A percentile compares a stretch with the other conserved stretches of the same genome.
These are phyloP conservation scores for Colletotrichum filicis DNA, from an alignment of 2,329 filamentous ascomycete species.

Conservation along the genomic window DNA sequence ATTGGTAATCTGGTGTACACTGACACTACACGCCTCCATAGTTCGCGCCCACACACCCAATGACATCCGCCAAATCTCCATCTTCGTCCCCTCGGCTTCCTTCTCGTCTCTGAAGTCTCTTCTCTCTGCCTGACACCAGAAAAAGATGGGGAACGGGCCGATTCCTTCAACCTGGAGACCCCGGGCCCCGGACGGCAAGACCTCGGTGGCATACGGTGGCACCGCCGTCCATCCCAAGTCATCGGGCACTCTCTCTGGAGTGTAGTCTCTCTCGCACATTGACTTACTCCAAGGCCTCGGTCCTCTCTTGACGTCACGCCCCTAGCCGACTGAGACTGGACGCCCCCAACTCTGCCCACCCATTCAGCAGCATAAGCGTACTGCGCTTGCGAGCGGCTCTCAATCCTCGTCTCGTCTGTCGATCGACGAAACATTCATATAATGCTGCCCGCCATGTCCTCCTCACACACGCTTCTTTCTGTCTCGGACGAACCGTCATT, in stretches of 20 bases:
- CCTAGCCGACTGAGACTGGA: slow-evolving; percentile 3
- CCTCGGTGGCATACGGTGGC: slow-evolving; percentile 20
- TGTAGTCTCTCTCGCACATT: background rate
- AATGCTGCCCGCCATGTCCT: slow-evolving; percentile 20
- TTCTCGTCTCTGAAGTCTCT: background rate
- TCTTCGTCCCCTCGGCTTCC: background rate
- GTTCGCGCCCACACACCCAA: background rate
- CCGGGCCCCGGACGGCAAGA: slow-evolving; percentile 27
- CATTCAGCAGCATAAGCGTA: background rate
- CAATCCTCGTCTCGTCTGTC: slow-evolving; percentile 9
- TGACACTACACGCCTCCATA: background rate
- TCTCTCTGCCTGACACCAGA: background rate
- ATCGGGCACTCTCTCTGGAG: slow-evolving; percentile 13
- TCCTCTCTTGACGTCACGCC: slow-evolving; percentile 33
- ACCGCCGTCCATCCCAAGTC: slow-evolving; percentile 27
- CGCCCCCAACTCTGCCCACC: slow-evolving; percentile 4
- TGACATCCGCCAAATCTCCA: slow-evolving; percentile 9
- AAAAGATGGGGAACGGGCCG: slow-evolving; percentile 29
- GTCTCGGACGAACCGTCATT: slow-evolving; percentile 33
- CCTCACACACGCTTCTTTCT: background rate
- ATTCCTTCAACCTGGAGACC: slow-evolving; percentile 32
- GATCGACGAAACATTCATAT: slow-evolving; percentile 30
- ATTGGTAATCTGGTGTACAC: background rate
- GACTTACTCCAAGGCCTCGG: slow-evolving; percentile 20
- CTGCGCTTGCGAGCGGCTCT: background rate